Conservation (phyloP, 192 early-diverging fungal species). For the Coemansia javaensis region DNA sequence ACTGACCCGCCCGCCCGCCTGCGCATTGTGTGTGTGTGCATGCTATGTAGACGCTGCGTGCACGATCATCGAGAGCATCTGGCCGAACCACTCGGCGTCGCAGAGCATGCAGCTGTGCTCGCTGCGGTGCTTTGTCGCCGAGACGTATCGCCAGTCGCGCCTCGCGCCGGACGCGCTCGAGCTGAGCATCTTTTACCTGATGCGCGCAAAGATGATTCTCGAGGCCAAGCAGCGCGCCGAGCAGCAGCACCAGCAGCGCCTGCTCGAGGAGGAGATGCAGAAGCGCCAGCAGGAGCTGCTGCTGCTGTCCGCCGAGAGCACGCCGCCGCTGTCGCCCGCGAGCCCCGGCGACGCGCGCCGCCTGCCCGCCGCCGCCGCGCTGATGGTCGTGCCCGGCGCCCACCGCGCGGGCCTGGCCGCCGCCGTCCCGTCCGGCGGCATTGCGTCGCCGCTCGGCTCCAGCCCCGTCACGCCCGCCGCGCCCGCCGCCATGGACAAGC, state of each 20-base stretch:
- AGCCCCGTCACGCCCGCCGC: constrained; percentile 27
- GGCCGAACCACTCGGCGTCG: constrained; percentile 49
- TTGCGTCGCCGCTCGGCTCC: constrained; percentile 17
- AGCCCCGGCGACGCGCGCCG: neutral
- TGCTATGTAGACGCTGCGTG: constrained; percentile 47
- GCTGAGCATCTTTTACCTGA: constrained; percentile 46
- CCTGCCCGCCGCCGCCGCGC: neutral
- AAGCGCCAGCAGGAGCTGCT: constrained; percentile 4
- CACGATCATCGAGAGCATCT: constrained; percentile 47
- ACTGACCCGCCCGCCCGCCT: neutral
- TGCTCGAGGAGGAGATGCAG: constrained; percentile 34
- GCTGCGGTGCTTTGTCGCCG: constrained; percentile 46
- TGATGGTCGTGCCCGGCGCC: constrained; percentile 16
- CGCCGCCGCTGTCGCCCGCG: constrained; percentile 26
- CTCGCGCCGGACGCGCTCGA: constrained; percentile 39
- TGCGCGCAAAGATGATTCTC: constrained; percentile 45
- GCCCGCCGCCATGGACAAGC: constrained; percentile 21
- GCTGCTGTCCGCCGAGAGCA: neutral
- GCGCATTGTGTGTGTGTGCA: no score
- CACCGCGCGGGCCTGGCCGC: neutral
- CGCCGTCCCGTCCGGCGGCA: constrained; percentile 3
- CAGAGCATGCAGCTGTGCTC: constrained; percentile 49
- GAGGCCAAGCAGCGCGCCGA: constrained; percentile 37
- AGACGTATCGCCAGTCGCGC: constrained; percentile 46
- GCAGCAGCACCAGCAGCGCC: constrained; percentile 13